Percentiles rank a stretch among this genome's conserved stretches.
phyloP scores from a whole-genome alignment of 2,329 filamentous ascomycete species.

The Davidsoniella australis region DNA sequence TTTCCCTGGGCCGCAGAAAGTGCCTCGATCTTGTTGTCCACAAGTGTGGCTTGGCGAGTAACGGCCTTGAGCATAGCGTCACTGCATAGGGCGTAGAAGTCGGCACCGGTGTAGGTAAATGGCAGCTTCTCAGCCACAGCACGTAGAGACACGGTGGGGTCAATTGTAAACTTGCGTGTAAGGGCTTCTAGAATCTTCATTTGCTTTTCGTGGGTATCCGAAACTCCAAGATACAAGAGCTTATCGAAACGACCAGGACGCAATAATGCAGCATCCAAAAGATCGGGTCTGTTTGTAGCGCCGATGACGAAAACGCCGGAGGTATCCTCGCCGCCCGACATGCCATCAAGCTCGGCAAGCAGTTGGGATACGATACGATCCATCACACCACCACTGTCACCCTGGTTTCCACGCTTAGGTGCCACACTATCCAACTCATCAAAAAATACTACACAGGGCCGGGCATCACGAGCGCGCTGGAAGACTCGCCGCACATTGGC shows the following conservation, averaged over 20 bases:
- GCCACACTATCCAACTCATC: slow-evolving; percentile 88
- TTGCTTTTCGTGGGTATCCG: slow-evolving; percentile 93
- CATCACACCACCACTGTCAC: slow-evolving; percentile 95
- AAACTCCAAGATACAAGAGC: slow-evolving; percentile 93
- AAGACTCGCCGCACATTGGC: slow-evolving; percentile 83
- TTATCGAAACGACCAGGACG: slow-evolving; percentile 91
- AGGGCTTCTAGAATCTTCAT: slow-evolving; percentile 84
- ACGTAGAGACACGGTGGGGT: slow-evolving; percentile 59
- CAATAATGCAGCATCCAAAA: slow-evolving; percentile 77
- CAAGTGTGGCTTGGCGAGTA: slow-evolving; percentile 67
- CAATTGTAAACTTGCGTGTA: slow-evolving; percentile 86
- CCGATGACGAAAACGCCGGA: slow-evolving; percentile 94
- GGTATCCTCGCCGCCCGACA: slow-evolving; percentile 47
- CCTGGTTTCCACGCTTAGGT: slow-evolving; percentile 91
- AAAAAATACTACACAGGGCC: slow-evolving; percentile 84
- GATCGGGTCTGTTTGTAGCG: slow-evolving; percentile 84
- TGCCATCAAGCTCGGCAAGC: slow-evolving; percentile 87
- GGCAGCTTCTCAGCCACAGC: slow-evolving; percentile 62
- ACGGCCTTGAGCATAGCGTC: slow-evolving; percentile 99
- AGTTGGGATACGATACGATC: slow-evolving; percentile 92
- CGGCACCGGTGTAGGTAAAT: slow-evolving; percentile 92
- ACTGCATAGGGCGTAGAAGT: slow-evolving; percentile 92
- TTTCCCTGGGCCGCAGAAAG: slow-evolving; percentile 38
- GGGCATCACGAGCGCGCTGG: slow-evolving; percentile 67
- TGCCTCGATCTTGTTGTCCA: slow-evolving; percentile 65